A percentile compares a stretch with the other conserved stretches of the same genome.
phyloP scores from a whole-genome alignment of 208 protist genomes.

The Trypanosoma avium region DNA sequence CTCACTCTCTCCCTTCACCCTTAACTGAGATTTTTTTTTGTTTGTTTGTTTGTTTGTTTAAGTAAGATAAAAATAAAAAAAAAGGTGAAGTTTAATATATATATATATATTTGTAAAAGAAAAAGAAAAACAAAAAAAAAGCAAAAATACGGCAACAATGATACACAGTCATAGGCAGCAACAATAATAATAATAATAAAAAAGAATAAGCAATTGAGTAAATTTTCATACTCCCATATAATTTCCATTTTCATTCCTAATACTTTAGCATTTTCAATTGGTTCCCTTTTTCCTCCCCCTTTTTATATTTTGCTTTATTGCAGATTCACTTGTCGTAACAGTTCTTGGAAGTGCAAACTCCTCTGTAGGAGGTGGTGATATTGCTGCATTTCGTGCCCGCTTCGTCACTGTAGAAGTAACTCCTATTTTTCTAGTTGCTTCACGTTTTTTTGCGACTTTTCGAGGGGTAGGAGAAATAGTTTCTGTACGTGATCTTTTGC shows the following conservation, averaged over 20 bases:
- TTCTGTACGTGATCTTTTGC: background rate
- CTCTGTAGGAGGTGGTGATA: background rate
- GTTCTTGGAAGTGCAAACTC: slow-evolving; percentile 25
- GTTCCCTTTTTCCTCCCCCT: background rate
- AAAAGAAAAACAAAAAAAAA: slow-evolving; percentile 9
- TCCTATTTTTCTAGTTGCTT: background rate
- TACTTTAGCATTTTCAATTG: too few relatives aligned
- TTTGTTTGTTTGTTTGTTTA: too few relatives aligned
- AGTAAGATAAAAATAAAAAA: too few relatives aligned
- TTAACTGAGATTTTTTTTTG: background rate
- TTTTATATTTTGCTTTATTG: slow-evolving; percentile 6
- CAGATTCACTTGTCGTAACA: background rate
- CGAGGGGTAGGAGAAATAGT: background rate
- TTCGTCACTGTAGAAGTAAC: background rate
- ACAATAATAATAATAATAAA: too few relatives aligned
- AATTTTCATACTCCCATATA: too few relatives aligned
- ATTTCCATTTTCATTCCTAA: too few relatives aligned
- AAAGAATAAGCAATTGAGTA: too few relatives aligned
- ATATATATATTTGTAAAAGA: too few relatives aligned
- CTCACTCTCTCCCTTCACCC: background rate
- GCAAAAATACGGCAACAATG: too few relatives aligned
- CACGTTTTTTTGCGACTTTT: background rate
- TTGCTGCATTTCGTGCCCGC: background rate
- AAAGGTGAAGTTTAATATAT: too few relatives aligned
- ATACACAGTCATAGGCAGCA: too few relatives aligned